Percentiles rank a stretch among this genome's conserved stretches.
Conservation (phyloP, 2,329 filamentous ascomycete species). For the Monascus ruber region DNA sequence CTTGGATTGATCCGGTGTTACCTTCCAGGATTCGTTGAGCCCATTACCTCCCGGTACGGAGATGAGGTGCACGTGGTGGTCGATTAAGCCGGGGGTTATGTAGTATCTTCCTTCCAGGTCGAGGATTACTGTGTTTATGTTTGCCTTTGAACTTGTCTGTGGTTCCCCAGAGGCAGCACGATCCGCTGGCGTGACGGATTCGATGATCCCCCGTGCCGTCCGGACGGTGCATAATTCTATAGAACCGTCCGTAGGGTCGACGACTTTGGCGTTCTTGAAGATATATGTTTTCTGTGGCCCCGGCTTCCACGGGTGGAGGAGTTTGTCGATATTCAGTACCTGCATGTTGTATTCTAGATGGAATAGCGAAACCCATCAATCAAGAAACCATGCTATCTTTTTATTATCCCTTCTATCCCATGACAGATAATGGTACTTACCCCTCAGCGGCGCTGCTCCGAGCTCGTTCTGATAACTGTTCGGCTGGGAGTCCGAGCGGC, state of each 20-base stretch:
- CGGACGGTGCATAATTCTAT: constrained; percentile 21
- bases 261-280: constrained; percentile 35
- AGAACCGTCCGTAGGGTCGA: constrained; percentile 29
- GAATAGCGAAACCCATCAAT: no score
- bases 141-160: constrained; percentile 2
- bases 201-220: constrained; percentile 25
- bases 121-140: constrained; percentile 14
- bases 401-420: no score
- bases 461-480: neutral
- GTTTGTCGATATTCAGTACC: no score
- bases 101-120: constrained; percentile 34
- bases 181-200: constrained; percentile 7
- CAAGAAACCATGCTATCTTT: no score
- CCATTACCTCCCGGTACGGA: constrained; percentile 30
- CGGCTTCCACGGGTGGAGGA: constrained; percentile 13
- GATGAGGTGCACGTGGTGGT: constrained; percentile 41
- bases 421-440: no score
- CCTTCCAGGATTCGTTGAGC: neutral
- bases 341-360: no score
- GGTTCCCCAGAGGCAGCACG: neutral
- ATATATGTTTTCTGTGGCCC: constrained; percentile 13
- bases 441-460: no score
- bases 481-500: neutral
- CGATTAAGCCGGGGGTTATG: constrained; percentile 41
- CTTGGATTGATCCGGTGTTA: neutral